These are phyloP conservation scores for Pouteria glomerata DNA, from an alignment of 148 eudicot species.

Conservation along the genomic window DNA sequence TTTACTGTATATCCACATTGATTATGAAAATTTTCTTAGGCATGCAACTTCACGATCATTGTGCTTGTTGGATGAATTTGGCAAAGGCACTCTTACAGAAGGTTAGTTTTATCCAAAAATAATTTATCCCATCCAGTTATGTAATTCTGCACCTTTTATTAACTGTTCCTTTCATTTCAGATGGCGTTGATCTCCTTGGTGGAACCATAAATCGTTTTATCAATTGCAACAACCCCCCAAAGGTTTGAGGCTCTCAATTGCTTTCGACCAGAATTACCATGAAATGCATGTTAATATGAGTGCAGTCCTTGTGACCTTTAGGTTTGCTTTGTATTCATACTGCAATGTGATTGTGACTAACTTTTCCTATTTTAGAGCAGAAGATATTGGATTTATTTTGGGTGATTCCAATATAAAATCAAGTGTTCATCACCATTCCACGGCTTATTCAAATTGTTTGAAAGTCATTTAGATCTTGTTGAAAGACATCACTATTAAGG, in stretches of 20 bases:
- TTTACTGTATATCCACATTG: not conserved
- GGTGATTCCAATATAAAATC: too few relatives aligned
- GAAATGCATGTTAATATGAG: not conserved
- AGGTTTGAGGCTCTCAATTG: slow-evolving; percentile 40
- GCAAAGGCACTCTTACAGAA: slow-evolving; percentile 96
- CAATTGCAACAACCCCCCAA: slow-evolving; percentile 68
- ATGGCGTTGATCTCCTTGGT: slow-evolving; percentile 96
- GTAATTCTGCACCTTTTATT: not conserved
- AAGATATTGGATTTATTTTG: too few relatives aligned
- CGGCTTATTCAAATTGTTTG: too few relatives aligned
- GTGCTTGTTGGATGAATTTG: slow-evolving; percentile 92
- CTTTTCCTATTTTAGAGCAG: too few relatives aligned
- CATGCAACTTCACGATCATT: slow-evolving; percentile 82
- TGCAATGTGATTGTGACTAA: too few relatives aligned
- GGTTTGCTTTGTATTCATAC: not conserved
- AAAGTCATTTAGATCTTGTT: too few relatives aligned
- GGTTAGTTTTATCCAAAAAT: slow-evolving; percentile 36
- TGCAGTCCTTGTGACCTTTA: not conserved
- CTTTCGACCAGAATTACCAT: not conserved
- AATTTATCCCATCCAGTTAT: not conserved
- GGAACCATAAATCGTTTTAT: slow-evolving; percentile 80
- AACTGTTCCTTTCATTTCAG: slow-evolving; percentile 39
- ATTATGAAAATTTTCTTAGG: slow-evolving; percentile 31
- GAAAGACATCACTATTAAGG: too few relatives aligned
- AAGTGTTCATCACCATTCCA: too few relatives aligned